Evolutionary conservation across 495 filamentous ascomycete species (phyloP).

Genomic region (Oidiodendron maius): DNA sequence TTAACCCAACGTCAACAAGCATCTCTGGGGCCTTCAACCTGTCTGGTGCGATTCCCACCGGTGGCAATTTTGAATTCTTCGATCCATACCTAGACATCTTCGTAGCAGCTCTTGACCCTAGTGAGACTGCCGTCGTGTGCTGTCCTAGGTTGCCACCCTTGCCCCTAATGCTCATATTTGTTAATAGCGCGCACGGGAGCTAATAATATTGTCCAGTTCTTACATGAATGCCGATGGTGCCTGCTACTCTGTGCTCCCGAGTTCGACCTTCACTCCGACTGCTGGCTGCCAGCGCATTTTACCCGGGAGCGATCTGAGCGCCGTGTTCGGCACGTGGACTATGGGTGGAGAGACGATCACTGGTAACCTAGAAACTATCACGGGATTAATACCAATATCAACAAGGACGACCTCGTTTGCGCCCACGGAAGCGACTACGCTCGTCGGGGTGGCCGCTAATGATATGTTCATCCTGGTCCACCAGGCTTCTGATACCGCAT

Average conservation of each 20-base stretch:
- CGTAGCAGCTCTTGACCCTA: constrained; percentile 1
- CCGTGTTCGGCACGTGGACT: background rate
- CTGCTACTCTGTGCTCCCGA: too few relatives aligned
- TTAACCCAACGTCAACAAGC: background rate
- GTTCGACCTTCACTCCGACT: background rate
- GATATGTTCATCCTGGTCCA: background rate
- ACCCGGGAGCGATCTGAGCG: background rate
- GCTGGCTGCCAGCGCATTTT: background rate
- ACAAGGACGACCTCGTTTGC: background rate
- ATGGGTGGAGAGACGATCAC: background rate
- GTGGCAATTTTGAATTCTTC: background rate
- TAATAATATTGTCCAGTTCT: too few relatives aligned
- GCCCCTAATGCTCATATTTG: background rate
- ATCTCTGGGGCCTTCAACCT: constrained; percentile 1
- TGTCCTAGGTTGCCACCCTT: background rate
- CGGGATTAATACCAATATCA: background rate
- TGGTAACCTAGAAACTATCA: background rate
- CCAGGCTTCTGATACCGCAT: background rate
- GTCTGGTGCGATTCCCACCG: background rate
- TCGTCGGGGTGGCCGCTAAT: background rate
- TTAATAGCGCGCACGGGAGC: too few relatives aligned
- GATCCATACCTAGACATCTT: background rate
- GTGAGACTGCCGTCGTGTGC: background rate
- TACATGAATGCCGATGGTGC: too few relatives aligned
- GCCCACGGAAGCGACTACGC: background rate